Base-by-base conservation (phyloP, 306 rosid species). In the Prinsepia uniflora region DNA sequence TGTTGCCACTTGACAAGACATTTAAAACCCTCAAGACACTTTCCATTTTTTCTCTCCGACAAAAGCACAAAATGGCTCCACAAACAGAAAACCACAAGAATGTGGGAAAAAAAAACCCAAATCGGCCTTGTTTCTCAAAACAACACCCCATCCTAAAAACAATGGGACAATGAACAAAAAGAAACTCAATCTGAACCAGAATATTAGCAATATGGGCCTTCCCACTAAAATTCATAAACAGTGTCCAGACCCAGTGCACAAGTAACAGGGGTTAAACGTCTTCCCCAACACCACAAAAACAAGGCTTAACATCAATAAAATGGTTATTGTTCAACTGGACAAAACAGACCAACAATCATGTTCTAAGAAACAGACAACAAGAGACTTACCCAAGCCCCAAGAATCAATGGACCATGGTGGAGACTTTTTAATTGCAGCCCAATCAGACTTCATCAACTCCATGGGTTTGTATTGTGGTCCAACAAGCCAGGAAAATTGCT, bases 401-500 rank as follows among this genome's bases (percentile, higher is more conserved):
- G 99, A 94, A 87, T 94, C 99, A 77, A 87, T 82, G 80, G 97
- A 77, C 96, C 97, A 94, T 17, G 92, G 90, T 72, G 99, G 97
- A 82, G 96, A 91, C 82, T 91, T 94, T 84, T 85, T 89, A 18
- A 94, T 77, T 18, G 74, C 90, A 72, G 83, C 89, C 97, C 91
- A 89, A 86, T 94, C 99, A 56, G 97, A 94, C 82, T 94, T 94
- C 72, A 80, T 78, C 81, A 91, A 78, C 81, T 94, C 99, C 88
- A 76, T 78, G 50, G 99, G 71, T 82, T 94, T 94, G 90, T 94
- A 94, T 67, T 94, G 99, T 60, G 96, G 34, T 76, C 90, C 99
- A 82, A 94, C 80, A 78, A 94, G 99, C 99, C 99, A 94, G 54
- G 96, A 97, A 74, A 84, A 94, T 91, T 89, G 97, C 99, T 94